Evolutionary conservation across 176 grass and related monocot species (phyloP).

Genomic region (Aegilops speltoides): DNA sequence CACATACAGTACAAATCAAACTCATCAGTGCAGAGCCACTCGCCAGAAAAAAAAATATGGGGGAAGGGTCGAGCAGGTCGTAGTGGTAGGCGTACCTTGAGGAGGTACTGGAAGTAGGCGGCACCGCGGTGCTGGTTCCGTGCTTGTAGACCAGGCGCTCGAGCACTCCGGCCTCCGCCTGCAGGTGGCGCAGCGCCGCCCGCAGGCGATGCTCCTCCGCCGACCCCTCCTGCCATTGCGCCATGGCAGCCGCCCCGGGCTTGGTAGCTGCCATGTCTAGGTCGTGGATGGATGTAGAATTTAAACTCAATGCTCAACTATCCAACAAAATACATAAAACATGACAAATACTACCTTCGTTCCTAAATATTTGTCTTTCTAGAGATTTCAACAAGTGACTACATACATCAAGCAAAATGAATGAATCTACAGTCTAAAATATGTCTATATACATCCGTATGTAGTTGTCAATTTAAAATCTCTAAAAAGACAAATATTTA

Average conservation of each 20-base stretch:
- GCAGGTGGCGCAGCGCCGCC: slow-evolving; percentile 34
- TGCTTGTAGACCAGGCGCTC: slow-evolving; percentile 70
- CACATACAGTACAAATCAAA: not conserved
- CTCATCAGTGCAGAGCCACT: not conserved
- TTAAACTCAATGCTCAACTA: not conserved
- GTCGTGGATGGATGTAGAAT: too few species aligned
- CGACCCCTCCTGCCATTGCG: not conserved
- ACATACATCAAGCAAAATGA: too few species aligned
- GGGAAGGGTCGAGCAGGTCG: not conserved
- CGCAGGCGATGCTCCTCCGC: slow-evolving; percentile 34
- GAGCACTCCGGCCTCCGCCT: slow-evolving; percentile 50
- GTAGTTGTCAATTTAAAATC: too few species aligned
- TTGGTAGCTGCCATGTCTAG: too few species aligned
- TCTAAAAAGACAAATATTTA: too few species aligned
- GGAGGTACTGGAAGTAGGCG: slow-evolving; percentile 67
- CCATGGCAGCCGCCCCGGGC: not conserved
- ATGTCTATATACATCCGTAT: too few species aligned
- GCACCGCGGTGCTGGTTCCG: slow-evolving; percentile 63
- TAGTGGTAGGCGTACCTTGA: slow-evolving; percentile 36
- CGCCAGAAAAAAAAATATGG: too few species aligned
- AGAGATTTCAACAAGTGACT: too few species aligned
- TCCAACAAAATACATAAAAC: not conserved
- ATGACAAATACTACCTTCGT: not conserved
- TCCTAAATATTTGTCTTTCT: too few species aligned
- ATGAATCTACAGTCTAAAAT: too few species aligned